Percentiles rank a stretch among this genome's conserved stretches.
Evolutionary conservation across 495 filamentous ascomycete genomes (phyloP).

Genomic region (Penicillium riverlandense): DNA sequence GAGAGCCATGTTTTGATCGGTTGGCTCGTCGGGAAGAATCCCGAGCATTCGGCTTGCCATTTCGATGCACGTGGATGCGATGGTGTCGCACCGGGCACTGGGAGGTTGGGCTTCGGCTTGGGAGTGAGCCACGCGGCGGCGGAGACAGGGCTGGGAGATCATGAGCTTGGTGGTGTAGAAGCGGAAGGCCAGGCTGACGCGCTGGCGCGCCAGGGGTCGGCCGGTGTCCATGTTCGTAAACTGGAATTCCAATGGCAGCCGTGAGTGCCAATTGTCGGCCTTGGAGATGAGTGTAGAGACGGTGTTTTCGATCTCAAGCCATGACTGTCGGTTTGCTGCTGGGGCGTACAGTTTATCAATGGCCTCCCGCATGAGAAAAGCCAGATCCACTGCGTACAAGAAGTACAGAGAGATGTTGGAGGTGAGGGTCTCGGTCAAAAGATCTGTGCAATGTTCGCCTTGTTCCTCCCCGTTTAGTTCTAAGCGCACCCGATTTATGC

Average conservation of each 20-base stretch:
- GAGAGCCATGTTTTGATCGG: conserved; percentile 25
- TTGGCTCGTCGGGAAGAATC: conserved; percentile 33
- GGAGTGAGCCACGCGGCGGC: conserved; percentile 27
- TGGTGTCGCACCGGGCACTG: conserved; percentile 35
- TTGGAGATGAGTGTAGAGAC: conserved; percentile 11
- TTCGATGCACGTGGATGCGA: conserved; percentile 43
- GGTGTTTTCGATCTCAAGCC: conserved; percentile 15
- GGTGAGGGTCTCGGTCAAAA: conserved; percentile 1
- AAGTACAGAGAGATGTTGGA: conserved; percentile 17
- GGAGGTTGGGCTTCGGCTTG: not conserved
- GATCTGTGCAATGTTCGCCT: not conserved
- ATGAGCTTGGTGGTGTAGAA: conserved; percentile 51
- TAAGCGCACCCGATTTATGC: not conserved
- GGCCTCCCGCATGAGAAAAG: conserved; percentile 13
- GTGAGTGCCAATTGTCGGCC: conserved; percentile 17
- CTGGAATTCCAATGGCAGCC: conserved; percentile 22
- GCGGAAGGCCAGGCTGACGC: conserved; percentile 37
- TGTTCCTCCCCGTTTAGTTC: not conserved
- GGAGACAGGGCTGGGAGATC: conserved; percentile 52
- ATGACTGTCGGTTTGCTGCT: conserved; percentile 8
- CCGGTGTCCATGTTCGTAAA: conserved; percentile 3
- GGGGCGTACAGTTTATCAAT: conserved; percentile 18
- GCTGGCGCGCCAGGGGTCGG: conserved; percentile 24
- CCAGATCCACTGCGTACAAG: conserved; percentile 18
- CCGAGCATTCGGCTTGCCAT: conserved; percentile 41